Base-by-base conservation (phyloP, 2,329 filamentous ascomycete species). In the Coleophoma eucalyptorum region DNA sequence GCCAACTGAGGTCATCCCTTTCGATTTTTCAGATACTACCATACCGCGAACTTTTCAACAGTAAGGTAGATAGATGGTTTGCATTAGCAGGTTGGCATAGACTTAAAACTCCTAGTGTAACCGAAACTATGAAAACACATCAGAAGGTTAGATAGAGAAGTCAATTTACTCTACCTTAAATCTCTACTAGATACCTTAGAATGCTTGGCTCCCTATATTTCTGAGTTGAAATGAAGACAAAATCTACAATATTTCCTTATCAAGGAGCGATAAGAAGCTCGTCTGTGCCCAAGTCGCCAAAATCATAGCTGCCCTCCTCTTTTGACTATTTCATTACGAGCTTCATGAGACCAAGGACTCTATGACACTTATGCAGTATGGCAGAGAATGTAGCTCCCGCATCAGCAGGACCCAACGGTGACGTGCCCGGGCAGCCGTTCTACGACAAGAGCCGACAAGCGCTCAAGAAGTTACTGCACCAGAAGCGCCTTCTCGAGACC, bases 391-490 rank as follows among this genome's bases (percentile, higher is more conserved):
- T 68, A 33, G 67, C 72, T 15, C 65, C 67, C 48, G 58, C 66
- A 19, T 63, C 65, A 43, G 63, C 66, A 42, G 46, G 59, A 31
- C 56, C 66, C 4, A 61, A 61, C 16, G 64, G 69, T 26, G 76
- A 81, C 58, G 71, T 74, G 40, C 72, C 74, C 16, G 72, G 77
- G 51, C 65, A 72, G 47, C 84, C 85, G 16, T 90, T 87, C 70
- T 90, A 90, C 68, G 87, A 90, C 66, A 84, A 86, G 63, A 76
- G 88, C 44, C 79, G 86, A 52, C 76, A 79, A 51, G 83, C 87
- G 51, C 74, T 90, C 3, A 79, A 85, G 55, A 80, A 85, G 50
- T 82, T 86, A 2, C 70, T 91, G 8, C 74, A 82, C 47, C 84
- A 83, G 70, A 87, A 86, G 65, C 76, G 81, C 26, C 60, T 78